Base-by-base conservation (phyloP, 2,329 filamentous ascomycete species). In the Neonectria ditissima region DNA sequence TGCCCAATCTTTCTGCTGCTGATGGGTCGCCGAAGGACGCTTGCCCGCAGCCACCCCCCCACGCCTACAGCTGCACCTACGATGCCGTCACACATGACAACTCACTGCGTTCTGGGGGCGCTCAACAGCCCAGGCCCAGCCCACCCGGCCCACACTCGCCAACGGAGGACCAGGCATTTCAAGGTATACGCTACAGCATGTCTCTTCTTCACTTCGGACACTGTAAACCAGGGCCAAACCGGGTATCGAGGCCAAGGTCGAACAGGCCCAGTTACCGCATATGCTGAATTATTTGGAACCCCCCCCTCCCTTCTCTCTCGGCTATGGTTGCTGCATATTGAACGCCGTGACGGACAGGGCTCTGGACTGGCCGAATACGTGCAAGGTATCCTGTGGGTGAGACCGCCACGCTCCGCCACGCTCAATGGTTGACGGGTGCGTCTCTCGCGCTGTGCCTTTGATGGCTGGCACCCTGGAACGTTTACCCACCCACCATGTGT, bases 301-400 rank as follows among this genome's bases (percentile, higher is more conserved):
- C 56, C 55, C 67, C 51, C 37, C 63, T 37, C 65, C 56, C 58
- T 59, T 53, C 47, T 50, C 59, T 60, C 65, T 73, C 71, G 71
- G 71, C 65, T 73, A 71, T 61, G 68, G 60, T 68, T 73, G 65
- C 69, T 72, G 60, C 52, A 64, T 55, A 56, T 66, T 59, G 63
- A 68, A 63, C 58, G 55, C 47, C 55, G 18, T 34, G 43, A 53
- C 51, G 63, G 59, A 58, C 34, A 68, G 60, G n/a, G 37, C 59
- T 55, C 59, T 41, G 24, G 20, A 56, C 59, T 51, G 57, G 44
- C 45, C 59, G 51, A 62, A 39, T 50, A 32, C 24, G 62, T 65
- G 64, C 65, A 72, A 70, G 69, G 65, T 54, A 72, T 70, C 32
- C 51, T 34, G 58, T 53, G 59, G 54, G 63, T 71, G 69, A 67